Conservation (phyloP, 2,329 filamentous ascomycete genomes). For the Neofusicoccum sp. region DNA sequence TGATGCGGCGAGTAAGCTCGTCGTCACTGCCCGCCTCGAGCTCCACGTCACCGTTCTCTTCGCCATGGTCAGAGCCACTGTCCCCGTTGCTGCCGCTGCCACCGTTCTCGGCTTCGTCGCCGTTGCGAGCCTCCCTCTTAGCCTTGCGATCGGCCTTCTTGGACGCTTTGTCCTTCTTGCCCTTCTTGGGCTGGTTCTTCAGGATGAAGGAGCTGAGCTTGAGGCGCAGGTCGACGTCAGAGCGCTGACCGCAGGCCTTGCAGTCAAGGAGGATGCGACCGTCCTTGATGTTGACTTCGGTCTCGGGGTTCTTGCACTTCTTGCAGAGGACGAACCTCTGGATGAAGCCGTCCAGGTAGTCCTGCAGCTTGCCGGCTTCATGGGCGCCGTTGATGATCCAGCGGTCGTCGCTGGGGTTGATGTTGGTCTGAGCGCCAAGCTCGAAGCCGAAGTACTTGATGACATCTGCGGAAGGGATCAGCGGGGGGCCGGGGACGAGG, state of each 20-base stretch:
- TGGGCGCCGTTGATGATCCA: constrained; percentile 99
- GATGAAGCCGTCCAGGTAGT: constrained; percentile 98
- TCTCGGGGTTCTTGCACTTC: constrained; percentile 99
- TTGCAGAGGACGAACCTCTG: constrained; percentile 98
- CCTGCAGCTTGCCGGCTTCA: constrained; percentile 92
- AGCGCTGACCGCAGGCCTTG: constrained; percentile 96
- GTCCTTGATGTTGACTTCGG: constrained; percentile 93
- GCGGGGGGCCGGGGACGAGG: constrained; percentile 19
- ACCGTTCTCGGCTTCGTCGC: constrained; percentile 41
- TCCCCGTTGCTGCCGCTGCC: constrained; percentile 66
- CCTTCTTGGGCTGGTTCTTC: constrained; percentile 91
- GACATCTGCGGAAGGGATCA: constrained; percentile 57
- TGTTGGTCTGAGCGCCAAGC: constrained; percentile 97
- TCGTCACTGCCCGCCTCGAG: constrained; percentile 82
- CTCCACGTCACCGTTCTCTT: constrained; percentile 67
- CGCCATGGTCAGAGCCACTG: constrained; percentile 65
- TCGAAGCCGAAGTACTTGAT: constrained; percentile 99
- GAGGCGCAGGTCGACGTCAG: constrained; percentile 86
- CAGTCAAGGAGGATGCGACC: constrained; percentile 91
- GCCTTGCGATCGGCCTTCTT: constrained; percentile 87
- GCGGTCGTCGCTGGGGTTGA: constrained; percentile 93
- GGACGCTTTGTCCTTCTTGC: constrained; percentile 95
- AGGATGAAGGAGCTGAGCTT: constrained; percentile 98
- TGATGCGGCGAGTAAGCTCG: constrained; percentile 79
- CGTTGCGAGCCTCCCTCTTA: constrained; percentile 71